A percentile compares a stretch with the other conserved stretches of the same genome.
phyloP scores from a whole-genome alignment of 1,284 basidiomycete genomes.

The Boletus smithii region DNA sequence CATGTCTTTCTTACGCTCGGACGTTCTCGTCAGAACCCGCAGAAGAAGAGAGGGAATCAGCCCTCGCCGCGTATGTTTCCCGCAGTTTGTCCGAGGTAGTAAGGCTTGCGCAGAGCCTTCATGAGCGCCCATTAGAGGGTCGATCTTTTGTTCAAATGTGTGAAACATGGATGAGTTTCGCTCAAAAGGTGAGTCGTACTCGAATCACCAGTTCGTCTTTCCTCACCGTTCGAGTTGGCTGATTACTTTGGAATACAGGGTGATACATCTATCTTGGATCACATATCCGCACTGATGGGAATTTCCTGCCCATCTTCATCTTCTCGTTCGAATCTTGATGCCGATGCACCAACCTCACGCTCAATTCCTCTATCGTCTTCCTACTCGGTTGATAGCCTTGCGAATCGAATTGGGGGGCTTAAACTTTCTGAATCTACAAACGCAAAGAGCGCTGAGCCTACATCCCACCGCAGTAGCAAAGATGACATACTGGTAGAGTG shows the following conservation, averaged over 20 bases:
- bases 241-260: constrained; percentile 45
- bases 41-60: constrained; percentile 30
- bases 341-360: not conserved
- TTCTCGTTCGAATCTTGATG: constrained; percentile 1
- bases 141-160: constrained; percentile 58
- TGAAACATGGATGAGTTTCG: constrained; percentile 58
- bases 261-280: constrained; percentile 48
- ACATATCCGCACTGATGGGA: constrained; percentile 45
- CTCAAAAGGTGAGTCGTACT: constrained; percentile 42
- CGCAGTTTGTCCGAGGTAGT: constrained; percentile 42
- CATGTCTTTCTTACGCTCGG: constrained; percentile 42
- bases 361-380: constrained; percentile 1
- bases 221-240: not conserved
- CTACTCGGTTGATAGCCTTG: constrained; percentile 20
- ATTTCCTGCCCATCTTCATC: constrained; percentile 4
- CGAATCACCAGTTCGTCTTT: not conserved
- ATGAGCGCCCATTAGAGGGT: constrained; percentile 40
- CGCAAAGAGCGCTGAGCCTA: not conserved
- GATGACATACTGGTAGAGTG: constrained; percentile 34
- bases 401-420: constrained; percentile 16
- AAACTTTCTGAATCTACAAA: constrained; percentile 13
- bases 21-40: constrained; percentile 17
- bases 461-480: not conserved
- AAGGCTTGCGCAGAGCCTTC: constrained; percentile 34
- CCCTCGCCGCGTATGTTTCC: constrained; percentile 39